phyloP scores from a whole-genome alignment of 306 rosid species.

The Pterocarpus macrocarpus region DNA sequence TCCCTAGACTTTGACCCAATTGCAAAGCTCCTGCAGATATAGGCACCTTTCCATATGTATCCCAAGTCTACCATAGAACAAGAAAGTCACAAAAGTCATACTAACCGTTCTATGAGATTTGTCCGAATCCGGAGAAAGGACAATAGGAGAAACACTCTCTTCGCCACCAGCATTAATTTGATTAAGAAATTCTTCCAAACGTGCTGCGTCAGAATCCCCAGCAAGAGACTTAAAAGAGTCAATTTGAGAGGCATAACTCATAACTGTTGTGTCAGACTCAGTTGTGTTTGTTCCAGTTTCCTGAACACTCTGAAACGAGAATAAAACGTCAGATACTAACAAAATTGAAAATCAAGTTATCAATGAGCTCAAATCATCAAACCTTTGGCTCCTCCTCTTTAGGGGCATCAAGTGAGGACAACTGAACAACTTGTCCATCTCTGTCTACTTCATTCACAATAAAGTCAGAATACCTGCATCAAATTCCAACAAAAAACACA shows the following conservation, averaged over 20 bases:
- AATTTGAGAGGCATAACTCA: constrained; percentile 72
- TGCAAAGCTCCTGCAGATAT: background rate
- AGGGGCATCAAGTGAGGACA: constrained; percentile 76
- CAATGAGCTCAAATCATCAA: background rate
- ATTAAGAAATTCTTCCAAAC: constrained; percentile 67
- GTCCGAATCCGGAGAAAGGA: constrained; percentile 79
- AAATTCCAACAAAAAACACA: constrained; percentile 40
- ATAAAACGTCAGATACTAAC: constrained; percentile 13
- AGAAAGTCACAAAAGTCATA: constrained; percentile 29
- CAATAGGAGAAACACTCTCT: constrained; percentile 64
- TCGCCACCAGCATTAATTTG: constrained; percentile 67
- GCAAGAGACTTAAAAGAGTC: constrained; percentile 80
- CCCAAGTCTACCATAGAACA: constrained; percentile 19
- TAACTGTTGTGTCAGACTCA: constrained; percentile 42
- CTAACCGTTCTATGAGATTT: constrained; percentile 91
- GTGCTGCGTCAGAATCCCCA: constrained; percentile 65
- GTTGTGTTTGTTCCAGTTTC: constrained; percentile 51
- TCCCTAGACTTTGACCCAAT: constrained; percentile 12
- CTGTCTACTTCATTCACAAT: constrained; percentile 91
- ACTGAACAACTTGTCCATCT: constrained; percentile 73
- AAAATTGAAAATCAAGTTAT: background rate
- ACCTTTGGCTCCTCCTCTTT: constrained; percentile 52
- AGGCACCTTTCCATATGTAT: background rate
- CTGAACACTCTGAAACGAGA: constrained; percentile 56
- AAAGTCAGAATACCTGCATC: constrained; percentile 87